Conservation (phyloP, 2,329 filamentous ascomycete species). For the Trematosphaeria pertusa region DNA sequence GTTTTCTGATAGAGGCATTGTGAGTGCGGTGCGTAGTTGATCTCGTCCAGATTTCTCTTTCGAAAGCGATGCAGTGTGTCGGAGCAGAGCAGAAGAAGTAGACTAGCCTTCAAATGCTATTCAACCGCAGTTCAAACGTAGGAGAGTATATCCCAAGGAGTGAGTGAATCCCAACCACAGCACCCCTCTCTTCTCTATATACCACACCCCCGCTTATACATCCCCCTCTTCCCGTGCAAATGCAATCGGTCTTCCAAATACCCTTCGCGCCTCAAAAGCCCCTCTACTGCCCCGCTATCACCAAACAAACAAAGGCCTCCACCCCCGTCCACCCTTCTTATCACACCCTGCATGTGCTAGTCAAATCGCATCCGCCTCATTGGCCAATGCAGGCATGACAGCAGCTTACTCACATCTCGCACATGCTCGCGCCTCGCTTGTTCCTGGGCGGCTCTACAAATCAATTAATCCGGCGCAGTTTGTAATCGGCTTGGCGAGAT, state of each 20-base stretch:
- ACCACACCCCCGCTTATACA: not conserved
- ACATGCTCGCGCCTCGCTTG: constrained; percentile 1
- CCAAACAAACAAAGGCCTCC: constrained; percentile 11
- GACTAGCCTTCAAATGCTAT: too few relatives aligned
- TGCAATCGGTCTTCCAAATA: constrained; percentile 16
- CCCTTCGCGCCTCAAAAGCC: too few relatives aligned
- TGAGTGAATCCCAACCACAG: not conserved
- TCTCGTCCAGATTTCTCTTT: too few relatives aligned
- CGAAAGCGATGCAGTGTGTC: too few relatives aligned
- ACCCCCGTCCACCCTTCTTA: not conserved
- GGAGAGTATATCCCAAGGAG: too few relatives aligned
- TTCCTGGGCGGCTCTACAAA: not conserved
- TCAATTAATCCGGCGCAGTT: constrained; percentile 3
- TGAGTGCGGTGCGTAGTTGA: too few relatives aligned
- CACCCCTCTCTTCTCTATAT: constrained; percentile 6
- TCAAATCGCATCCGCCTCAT: constrained; percentile 19
- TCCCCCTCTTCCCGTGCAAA: not conserved
- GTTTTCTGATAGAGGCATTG: constrained; percentile 43
- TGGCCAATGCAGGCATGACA: constrained; percentile 25
- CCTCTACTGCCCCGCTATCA: constrained; percentile 6
- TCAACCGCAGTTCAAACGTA: too few relatives aligned
- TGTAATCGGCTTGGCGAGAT: too few relatives aligned
- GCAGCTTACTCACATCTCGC: constrained; percentile 27
- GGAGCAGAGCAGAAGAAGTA: too few relatives aligned
- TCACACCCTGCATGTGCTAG: too few relatives aligned